A percentile compares a stretch with the other conserved stretches of the same genome.
Conservation (phyloP, 805 yeast genomes). For the Wickerhamomyces silvicola region DNA sequence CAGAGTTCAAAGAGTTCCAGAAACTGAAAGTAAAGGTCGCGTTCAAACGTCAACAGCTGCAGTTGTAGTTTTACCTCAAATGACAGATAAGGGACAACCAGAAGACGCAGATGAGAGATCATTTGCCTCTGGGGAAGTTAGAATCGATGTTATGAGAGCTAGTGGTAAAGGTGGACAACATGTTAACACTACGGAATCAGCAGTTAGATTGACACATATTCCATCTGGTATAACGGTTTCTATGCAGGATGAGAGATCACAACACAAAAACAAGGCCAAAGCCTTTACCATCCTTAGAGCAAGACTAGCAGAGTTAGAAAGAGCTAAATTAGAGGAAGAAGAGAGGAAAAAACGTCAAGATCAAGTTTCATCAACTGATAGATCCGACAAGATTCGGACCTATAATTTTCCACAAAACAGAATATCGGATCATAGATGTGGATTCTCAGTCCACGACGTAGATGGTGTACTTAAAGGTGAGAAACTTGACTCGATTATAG, state of each 20-base stretch:
- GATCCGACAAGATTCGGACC: conserved; percentile 90
- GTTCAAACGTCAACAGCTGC: conserved; percentile 96
- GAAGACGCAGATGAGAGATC: conserved; percentile 54
- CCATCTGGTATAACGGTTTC: conserved; percentile 87
- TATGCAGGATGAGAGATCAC: conserved; percentile 94
- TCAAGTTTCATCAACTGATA: conserved; percentile 83
- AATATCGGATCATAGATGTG: conserved; percentile 90
- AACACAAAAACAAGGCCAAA: conserved; percentile 88
- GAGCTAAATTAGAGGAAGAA: conserved; percentile 53
- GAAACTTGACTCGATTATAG: conserved; percentile 48
- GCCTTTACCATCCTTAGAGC: conserved; percentile 82
- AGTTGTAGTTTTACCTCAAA: conserved; percentile 84
- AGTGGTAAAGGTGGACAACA: conserved; percentile 98
- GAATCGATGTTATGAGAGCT: conserved; percentile 96
- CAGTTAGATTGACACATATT: conserved; percentile 85
- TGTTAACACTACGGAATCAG: conserved; percentile 95
- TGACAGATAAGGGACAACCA: conserved; percentile 45
- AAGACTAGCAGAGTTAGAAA: conserved; percentile 74
- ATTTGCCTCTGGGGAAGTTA: conserved; percentile 79
- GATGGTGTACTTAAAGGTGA: conserved; percentile 59
- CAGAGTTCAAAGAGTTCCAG: conserved; percentile 90
- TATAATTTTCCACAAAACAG: conserved; percentile 91
- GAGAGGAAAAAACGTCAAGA: conserved; percentile 66
- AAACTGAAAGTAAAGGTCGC: conserved; percentile 89
- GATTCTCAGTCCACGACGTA: conserved; percentile 69